Evolutionary conservation across 345 rosid genomes (phyloP).

Genomic region (Alliaria petiolata): DNA sequence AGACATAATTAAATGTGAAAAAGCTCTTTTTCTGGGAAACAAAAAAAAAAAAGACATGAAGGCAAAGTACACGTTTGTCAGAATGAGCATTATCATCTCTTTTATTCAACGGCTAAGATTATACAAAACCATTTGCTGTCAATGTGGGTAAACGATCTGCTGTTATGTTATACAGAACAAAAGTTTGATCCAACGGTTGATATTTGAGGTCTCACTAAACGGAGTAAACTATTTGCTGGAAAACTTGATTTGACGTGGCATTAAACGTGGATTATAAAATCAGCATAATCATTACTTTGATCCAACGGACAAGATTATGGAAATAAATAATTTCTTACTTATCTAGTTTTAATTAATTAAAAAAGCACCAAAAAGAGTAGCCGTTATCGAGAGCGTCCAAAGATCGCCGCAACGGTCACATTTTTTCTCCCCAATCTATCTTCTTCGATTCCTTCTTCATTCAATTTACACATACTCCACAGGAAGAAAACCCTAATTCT

Average conservation of each 20-base stretch:
- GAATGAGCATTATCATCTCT: not conserved
- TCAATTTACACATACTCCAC: not conserved
- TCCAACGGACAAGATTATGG: conserved; percentile 20
- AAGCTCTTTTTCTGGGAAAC: too few species aligned
- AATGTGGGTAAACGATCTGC: not conserved
- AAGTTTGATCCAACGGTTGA: conserved; percentile 39
- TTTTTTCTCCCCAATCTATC: too few species aligned
- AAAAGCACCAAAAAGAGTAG: conserved; percentile 48
- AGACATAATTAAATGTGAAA: too few species aligned
- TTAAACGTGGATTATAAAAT: not conserved
- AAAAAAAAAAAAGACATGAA: too few species aligned
- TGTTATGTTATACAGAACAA: not conserved
- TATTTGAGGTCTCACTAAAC: not conserved
- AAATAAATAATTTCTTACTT: conserved; percentile 3
- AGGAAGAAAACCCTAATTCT: conserved; percentile 9
- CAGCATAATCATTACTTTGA: not conserved
- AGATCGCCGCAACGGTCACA: conserved; percentile 35
- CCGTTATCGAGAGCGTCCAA: conserved; percentile 94
- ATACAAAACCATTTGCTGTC: not conserved
- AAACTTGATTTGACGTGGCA: conserved; percentile 5
- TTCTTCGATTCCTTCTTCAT: conserved; percentile 22
- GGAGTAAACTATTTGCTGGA: not conserved
- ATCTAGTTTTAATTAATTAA: not conserved
- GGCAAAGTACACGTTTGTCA: not conserved
- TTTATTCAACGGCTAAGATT: conserved; percentile 33